Evolutionary conservation across 108 stramenopile species (phyloP), one percentile per base, ranked within the genome.

Genomic region (Licmophora abbreviata): DNA sequence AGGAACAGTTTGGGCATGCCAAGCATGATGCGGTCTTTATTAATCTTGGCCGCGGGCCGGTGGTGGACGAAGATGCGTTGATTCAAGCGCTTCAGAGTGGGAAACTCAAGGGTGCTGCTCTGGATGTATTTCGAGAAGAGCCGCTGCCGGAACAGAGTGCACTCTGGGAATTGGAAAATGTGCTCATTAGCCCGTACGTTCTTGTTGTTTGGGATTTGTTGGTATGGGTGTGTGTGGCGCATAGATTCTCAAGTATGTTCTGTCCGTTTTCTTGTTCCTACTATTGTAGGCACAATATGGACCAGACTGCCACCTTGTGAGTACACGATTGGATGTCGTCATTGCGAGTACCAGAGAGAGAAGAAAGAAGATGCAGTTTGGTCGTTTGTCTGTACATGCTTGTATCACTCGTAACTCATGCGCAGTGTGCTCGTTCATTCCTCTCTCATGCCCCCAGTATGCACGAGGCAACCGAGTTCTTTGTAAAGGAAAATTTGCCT

Each of bases 41-140:
- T 58, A 92, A 91, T 59, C 69, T 89, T 11, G 92, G 92, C 23
- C 83, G 95, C 10, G 95, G 95, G 15, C 83, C 86, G 2, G 66
- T 92, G 20, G 68, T 95, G 24, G 92, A 95, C 48, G 92, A 95
- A 58, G 57, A 46, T 4, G 88, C 88, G 1, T 43, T 95, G 42
- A 66, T 84, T 33, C 66, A 71, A 23, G 80, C 81, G 3, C 58
- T 95, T 21, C 31, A 61, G 37, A 68, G 61, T 47, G 75, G 83
- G 4, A 61, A 46, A 17, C 56, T 91, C 4, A 77, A 81, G 36
- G 91, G 89, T 11, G 92, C 92, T 0, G 95, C 79, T 4, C 49
- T 95, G 43, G 95, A 95, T 61, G 95, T 95, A 7, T 77, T 81
- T 58, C 64, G 72, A 7, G 54, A 64, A 9, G 95, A 95, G 45